Conservation (phyloP, 441 rosid species). For the Populus hybrid region DNA sequence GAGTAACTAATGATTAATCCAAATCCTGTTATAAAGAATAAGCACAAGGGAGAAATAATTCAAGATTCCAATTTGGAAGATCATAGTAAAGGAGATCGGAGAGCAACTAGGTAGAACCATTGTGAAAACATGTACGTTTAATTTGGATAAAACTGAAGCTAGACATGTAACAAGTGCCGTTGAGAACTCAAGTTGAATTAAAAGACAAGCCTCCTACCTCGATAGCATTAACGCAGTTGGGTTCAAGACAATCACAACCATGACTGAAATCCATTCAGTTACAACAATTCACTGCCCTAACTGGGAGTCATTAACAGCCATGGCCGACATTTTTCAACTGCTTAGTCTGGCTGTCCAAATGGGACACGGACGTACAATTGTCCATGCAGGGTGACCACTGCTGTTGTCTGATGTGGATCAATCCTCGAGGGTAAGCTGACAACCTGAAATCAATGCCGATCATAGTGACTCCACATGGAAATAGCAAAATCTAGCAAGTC, state of each 20-base stretch:
- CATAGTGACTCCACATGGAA: neutral
- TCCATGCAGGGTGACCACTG: conserved; percentile 76
- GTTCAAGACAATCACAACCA: neutral
- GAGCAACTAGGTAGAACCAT: too few relatives aligned
- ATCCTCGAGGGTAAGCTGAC: conserved; percentile 67
- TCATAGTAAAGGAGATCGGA: too few relatives aligned
- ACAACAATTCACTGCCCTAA: neutral
- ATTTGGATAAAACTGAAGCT: neutral
- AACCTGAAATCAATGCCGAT: conserved; percentile 31
- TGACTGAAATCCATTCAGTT: neutral
- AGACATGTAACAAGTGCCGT: too few relatives aligned
- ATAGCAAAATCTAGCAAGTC: neutral
- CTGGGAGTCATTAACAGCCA: neutral
- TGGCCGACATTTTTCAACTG: neutral
- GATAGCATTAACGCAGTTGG: neutral
- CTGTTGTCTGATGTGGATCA: conserved; percentile 65
- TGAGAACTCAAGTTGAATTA: neutral
- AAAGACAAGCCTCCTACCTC: neutral
- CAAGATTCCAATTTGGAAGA: too few relatives aligned
- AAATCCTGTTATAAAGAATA: too few relatives aligned
- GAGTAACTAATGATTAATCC: too few relatives aligned
- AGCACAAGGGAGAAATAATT: too few relatives aligned
- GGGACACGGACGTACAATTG: conserved; percentile 64
- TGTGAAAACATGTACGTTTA: too few relatives aligned
- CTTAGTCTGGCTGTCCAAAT: conserved; percentile 34